Evolutionary conservation across 768 basidiomycete species (phyloP).

Genomic region (Leucocoprinus birnbaumii): DNA sequence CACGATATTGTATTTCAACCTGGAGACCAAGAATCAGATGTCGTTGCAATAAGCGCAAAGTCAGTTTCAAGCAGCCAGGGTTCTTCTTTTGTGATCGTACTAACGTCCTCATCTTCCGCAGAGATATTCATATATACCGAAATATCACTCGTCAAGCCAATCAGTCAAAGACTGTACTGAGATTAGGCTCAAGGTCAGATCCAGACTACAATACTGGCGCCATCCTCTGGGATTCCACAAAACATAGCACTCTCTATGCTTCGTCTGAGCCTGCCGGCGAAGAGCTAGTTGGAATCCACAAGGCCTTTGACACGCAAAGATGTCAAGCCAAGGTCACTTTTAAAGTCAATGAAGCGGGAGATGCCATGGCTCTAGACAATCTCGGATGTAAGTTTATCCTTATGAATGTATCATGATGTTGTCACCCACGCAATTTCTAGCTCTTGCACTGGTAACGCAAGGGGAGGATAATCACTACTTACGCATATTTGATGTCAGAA

Average conservation of each 20-base stretch:
- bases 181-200: conserved; percentile 17
- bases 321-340: conserved; percentile 28
- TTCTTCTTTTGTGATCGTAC: not conserved
- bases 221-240: conserved; percentile 48
- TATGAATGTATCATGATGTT: conserved; percentile 25
- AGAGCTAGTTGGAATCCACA: conserved; percentile 40
- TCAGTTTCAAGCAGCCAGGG: conserved; percentile 18
- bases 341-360: conserved; percentile 49
- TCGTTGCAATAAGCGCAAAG: conserved; percentile 41
- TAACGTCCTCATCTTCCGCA: conserved; percentile 13
- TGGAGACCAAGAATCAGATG: conserved; percentile 22
- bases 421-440: conserved; percentile 30
- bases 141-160: conserved; percentile 16
- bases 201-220: conserved; percentile 34
- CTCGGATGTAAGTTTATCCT: not conserved
- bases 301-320: conserved; percentile 41
- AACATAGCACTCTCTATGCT: conserved; percentile 43
- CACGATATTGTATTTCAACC: conserved; percentile 46
- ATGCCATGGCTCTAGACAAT: conserved; percentile 51
- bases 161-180: conserved; percentile 11
- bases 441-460: conserved; percentile 8
- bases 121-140: conserved; percentile 23
- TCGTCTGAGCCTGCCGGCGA: conserved; percentile 46
- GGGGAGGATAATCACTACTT: conserved; percentile 29
- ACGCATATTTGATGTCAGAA: conserved; percentile 50